Percentiles rank a stretch among this genome's conserved stretches.
These are phyloP conservation scores for Ampelomyces quisqualis DNA, from an alignment of 2,329 filamentous ascomycete genomes.

Conservation along the genomic window DNA sequence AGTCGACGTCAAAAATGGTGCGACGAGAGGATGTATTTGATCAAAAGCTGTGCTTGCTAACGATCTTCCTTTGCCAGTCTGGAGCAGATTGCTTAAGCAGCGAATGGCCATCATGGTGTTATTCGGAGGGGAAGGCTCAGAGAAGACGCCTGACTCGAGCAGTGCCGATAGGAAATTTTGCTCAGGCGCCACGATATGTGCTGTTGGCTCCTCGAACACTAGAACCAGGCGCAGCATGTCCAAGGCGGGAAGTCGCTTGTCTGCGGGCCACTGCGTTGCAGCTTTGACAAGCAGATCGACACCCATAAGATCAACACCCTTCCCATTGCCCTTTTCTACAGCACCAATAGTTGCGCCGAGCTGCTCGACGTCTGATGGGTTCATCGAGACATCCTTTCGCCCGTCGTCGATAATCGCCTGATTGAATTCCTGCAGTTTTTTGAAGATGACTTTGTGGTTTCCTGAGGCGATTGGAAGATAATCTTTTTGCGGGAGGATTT, in stretches of 20 bases:
- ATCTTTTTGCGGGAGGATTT: slow-evolving; percentile 72
- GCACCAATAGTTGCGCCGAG: slow-evolving; percentile 63
- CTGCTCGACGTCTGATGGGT: slow-evolving; percentile 66
- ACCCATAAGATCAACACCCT: slow-evolving; percentile 50
- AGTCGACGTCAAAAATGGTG: slow-evolving; percentile 55
- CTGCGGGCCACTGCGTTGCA: slow-evolving; percentile 75
- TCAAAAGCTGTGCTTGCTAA: slow-evolving; percentile 60
- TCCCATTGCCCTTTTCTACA: slow-evolving; percentile 56
- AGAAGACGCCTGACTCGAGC: slow-evolving; percentile 59
- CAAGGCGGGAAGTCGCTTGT: slow-evolving; percentile 77
- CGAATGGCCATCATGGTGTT: slow-evolving; percentile 85
- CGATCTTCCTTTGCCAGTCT: slow-evolving; percentile 67
- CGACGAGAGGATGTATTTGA: slow-evolving; percentile 62
- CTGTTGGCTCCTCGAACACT: slow-evolving; percentile 65
- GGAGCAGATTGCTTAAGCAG: slow-evolving; percentile 80
- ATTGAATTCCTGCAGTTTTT: slow-evolving; percentile 76
- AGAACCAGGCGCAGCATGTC: slow-evolving; percentile 85
- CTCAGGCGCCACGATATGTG: slow-evolving; percentile 55
- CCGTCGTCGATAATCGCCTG: slow-evolving; percentile 68
- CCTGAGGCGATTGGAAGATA: slow-evolving; percentile 77
- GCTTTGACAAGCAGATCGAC: slow-evolving; percentile 70
- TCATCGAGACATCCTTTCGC: slow-evolving; percentile 71
- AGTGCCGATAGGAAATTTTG: slow-evolving; percentile 64
- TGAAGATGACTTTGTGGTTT: slow-evolving; percentile 69
- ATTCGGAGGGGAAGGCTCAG: slow-evolving; percentile 65